Evolutionary conservation across 495 filamentous ascomycete species (phyloP).

Genomic region (Peziza echinospora): DNA sequence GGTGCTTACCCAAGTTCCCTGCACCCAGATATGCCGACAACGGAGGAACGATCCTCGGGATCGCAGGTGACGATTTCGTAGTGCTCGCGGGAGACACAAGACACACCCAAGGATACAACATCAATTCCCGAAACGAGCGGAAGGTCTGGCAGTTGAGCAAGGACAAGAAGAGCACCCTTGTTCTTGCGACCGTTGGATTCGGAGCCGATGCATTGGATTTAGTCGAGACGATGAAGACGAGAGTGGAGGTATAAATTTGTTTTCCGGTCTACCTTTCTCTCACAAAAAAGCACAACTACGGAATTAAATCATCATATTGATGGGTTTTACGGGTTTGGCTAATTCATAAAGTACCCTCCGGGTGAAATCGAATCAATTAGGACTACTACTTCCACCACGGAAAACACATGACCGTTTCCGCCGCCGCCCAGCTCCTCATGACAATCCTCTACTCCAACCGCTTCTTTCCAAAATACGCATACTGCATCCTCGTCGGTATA

Average conservation of each 20-base stretch:
- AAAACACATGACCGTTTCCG: conserved; percentile 56
- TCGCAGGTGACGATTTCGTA: conserved; percentile 77
- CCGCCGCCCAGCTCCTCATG: conserved; percentile 76
- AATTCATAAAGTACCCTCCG: neutral
- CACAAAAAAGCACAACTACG: too few relatives aligned
- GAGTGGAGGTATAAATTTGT: conserved; percentile 15
- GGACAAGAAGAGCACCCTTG: conserved; percentile 53
- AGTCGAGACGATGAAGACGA: conserved; percentile 19
- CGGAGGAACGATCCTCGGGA: conserved; percentile 87
- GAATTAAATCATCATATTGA: too few relatives aligned
- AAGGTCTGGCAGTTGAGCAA: conserved; percentile 96
- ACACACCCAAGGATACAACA: conserved; percentile 87
- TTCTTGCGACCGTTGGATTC: conserved; percentile 87
- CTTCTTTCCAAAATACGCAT: conserved; percentile 95
- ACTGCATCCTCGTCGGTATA: conserved; percentile 76
- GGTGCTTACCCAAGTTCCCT: conserved; percentile 4
- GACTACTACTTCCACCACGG: conserved; percentile 21
- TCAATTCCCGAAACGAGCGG: conserved; percentile 81
- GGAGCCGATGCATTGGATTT: conserved; percentile 48
- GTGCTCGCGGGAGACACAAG: conserved; percentile 94
- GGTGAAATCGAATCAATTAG: conserved; percentile 1
- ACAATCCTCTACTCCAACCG: conserved; percentile 92
- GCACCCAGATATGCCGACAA: conserved; percentile 79
- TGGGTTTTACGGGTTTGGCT: conserved; percentile 3
- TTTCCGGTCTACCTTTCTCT: neutral